Evolutionary conservation across 345 rosid species (phyloP).

Genomic region (Cardamine chenopodiifolia): DNA sequence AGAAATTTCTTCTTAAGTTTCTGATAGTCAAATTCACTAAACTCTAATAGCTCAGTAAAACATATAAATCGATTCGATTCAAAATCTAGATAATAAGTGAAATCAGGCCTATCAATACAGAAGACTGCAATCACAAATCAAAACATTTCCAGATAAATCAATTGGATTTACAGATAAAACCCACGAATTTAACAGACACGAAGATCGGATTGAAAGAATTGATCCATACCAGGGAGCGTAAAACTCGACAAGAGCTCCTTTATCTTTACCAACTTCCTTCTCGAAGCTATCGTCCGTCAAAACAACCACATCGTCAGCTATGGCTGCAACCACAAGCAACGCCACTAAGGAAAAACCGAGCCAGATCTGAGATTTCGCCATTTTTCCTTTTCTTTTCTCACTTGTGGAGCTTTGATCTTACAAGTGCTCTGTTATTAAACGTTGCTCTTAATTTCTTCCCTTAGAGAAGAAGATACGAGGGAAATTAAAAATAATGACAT

Average conservation of each 20-base stretch:
- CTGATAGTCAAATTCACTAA: background rate
- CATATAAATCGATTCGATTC: background rate
- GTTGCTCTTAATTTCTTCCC: conserved; percentile 11
- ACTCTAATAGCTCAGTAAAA: background rate
- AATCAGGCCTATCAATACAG: background rate
- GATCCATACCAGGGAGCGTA: conserved; percentile 92
- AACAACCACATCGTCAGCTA: conserved; percentile 84
- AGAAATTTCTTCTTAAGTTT: no score
- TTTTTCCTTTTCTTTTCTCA: conserved; percentile 32
- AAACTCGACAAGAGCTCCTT: conserved; percentile 95
- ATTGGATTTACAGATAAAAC: conserved; percentile 8
- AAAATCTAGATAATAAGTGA: background rate
- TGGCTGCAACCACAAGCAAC: conserved; percentile 56
- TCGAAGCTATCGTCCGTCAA: conserved; percentile 91
- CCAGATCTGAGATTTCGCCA: conserved; percentile 80
- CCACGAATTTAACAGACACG: background rate
- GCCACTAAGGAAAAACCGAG: conserved; percentile 49
- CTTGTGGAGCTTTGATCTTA: conserved; percentile 9
- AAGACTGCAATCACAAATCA: conserved; percentile 14
- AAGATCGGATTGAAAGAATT: background rate
- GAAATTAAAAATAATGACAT: conserved; percentile 3
- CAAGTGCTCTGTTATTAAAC: conserved; percentile 13
- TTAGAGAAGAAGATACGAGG: conserved; percentile 4
- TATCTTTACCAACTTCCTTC: conserved; percentile 87
- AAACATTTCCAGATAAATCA: conserved; percentile 9